Evolutionary conservation across 1,284 basidiomycete species (phyloP), one percentile per base, ranked within the genome.

Genomic region (Fomes fomentarius): DNA sequence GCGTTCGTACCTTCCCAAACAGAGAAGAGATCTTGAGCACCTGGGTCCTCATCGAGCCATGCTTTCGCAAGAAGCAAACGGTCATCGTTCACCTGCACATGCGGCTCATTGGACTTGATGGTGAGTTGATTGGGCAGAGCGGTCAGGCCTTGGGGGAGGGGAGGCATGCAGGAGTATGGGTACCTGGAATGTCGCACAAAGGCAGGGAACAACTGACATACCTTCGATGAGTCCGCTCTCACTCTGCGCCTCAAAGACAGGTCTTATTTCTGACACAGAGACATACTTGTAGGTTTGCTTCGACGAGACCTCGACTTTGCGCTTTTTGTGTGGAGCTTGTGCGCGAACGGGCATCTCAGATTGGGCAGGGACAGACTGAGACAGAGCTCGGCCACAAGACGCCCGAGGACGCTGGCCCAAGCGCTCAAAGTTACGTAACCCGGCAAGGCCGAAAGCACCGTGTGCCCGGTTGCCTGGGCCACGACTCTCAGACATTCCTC

Each of bases 21-120:
- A 22, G 71, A 66, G 62, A 93, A 88, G 3, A 91, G 42, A 52
- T 88, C 83, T 38, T 78, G 72, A 31, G 81, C 84, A 3, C 78
- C 82, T 0, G 82, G 76, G 22, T 76, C 77, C 6, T 64, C 67
- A 30, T 81, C 79, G 52, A 92, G 66, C 86, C 87, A 93, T 47
- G 75, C 68, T 56, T 82, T 81, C 0, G 76, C 79, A 2, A 91
- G 73, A 1, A 76, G 49, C 11, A 92, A 66, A 28, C 89, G 76
- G 24, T 76, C 73, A 66, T 92, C 90, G 25, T 82, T 74, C 0
- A 81, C 72, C 8, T 77, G 62, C 12, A 86, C 69, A 1, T 63
- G 48, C 8, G 65, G 65, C 56, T 84, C 82, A 31, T 68, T 69
- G 7, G 70, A 60, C 58, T 74, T 76, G 35, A 84, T 61, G 1